Percentiles rank a stretch among this genome's conserved stretches.
phyloP scores from a whole-genome alignment of 208 protist species.

The Wallacemonas sp. region DNA sequence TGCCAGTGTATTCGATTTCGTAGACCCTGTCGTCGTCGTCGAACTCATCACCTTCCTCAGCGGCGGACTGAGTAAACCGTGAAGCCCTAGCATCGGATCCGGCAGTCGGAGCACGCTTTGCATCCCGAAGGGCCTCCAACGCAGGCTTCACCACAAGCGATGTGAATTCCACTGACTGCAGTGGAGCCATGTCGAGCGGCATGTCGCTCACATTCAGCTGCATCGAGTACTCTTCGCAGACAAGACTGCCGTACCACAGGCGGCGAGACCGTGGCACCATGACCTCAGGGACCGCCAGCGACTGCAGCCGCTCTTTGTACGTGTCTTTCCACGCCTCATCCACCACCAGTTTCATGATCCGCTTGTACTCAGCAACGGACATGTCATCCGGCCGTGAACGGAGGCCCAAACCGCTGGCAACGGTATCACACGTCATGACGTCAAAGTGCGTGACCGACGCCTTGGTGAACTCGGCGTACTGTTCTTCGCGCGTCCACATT shows the following conservation, averaged over 20 bases:
- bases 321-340: not conserved
- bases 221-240: conserved; percentile 8
- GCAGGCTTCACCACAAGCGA: not conserved
- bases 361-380: not conserved
- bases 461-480: conserved; percentile 15
- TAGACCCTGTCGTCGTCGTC: conserved; percentile 4
- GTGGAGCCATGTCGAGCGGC: conserved; percentile 1
- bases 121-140: not conserved
- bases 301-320: not conserved
- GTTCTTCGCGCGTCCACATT: conserved; percentile 25
- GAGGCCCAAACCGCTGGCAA: too few relatives aligned
- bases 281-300: not conserved
- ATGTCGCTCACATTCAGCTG: not conserved
- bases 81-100: not conserved
- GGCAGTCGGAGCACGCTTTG: not conserved
- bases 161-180: conserved; percentile 1
- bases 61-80: not conserved
- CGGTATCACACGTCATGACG: too few relatives aligned
- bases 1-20: not conserved
- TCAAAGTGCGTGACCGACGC: too few relatives aligned
- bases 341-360: not conserved
- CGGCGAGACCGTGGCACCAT: not conserved
- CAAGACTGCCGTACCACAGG: conserved; percentile 9
- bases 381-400: not conserved
- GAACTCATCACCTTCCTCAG: not conserved